Conservation (phyloP, 2,329 filamentous ascomycete species). For the Zymoseptoria passerinii region DNA sequence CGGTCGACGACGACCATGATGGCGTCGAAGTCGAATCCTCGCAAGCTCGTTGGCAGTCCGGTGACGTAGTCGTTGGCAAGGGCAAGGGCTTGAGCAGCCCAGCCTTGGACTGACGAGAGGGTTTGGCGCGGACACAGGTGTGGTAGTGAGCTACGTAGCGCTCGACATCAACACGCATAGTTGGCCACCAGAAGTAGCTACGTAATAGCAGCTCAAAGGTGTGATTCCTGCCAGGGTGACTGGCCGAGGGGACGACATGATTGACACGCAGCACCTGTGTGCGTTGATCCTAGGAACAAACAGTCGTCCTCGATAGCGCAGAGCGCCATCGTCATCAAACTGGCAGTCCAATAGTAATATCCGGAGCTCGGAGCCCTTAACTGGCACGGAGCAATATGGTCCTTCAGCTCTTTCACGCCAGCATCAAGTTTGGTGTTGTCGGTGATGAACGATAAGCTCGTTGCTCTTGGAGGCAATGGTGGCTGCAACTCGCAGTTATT, state of each 20-base stretch:
- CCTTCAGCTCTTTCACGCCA: background rate
- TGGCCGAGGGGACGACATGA: conserved; percentile 1
- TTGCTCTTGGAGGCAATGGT: background rate
- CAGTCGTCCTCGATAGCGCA: background rate
- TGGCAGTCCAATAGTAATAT: background rate
- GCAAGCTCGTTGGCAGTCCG: background rate
- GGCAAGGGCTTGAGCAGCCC: background rate
- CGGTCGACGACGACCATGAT: conserved; percentile 17
- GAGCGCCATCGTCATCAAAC: background rate
- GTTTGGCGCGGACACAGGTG: conserved; percentile 1
- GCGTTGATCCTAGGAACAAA: background rate
- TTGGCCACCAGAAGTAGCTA: conserved; percentile 2
- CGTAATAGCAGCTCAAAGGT: background rate
- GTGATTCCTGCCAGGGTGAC: conserved; percentile 1
- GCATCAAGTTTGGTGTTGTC: background rate
- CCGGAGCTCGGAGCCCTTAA: background rate
- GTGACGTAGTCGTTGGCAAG: background rate
- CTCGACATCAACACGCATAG: background rate
- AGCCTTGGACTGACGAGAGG: background rate
- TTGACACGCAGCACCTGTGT: background rate
- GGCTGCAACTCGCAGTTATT: too few relatives aligned
- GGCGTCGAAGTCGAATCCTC: conserved; percentile 4
- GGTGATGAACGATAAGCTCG: background rate
- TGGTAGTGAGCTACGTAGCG: conserved; percentile 1
- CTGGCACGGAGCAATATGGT: background rate